Percentiles rank a stretch among this genome's conserved stretches.
Conservation (phyloP, 2,329 filamentous ascomycete species). For the Fusarium mangiferae region DNA sequence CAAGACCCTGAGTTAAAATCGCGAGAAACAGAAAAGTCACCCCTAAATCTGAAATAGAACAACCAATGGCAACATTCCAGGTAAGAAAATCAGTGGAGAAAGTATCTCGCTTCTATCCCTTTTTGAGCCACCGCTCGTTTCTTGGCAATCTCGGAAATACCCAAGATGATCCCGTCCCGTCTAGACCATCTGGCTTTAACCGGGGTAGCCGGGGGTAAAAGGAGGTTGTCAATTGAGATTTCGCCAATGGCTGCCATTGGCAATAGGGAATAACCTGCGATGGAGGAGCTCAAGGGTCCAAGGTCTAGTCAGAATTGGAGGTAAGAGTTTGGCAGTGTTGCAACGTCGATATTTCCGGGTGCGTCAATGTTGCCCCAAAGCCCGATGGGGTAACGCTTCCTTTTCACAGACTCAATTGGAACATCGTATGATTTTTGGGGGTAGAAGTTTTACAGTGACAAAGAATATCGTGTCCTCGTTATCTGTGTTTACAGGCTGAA, state of each 20-base stretch:
- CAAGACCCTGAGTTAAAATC: constrained; percentile 11
- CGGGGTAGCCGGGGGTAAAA: constrained; percentile 3
- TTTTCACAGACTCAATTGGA: background rate
- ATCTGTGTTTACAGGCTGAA: background rate
- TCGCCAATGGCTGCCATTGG: background rate
- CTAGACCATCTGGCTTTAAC: background rate
- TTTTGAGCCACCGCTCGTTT: constrained; percentile 1
- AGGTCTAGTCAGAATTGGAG: background rate
- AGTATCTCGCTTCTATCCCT: background rate
- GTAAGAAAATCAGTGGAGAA: constrained; percentile 1
- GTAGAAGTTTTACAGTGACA: background rate
- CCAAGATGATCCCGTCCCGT: background rate
- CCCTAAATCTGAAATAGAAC: constrained; percentile 11
- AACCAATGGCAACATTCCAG: constrained; percentile 3
- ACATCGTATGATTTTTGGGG: background rate
- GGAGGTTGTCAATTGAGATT: background rate
- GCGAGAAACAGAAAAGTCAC: constrained; percentile 8
- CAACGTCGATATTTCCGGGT: background rate
- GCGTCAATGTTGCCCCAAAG: background rate
- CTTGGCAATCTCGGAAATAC: constrained; percentile 25
- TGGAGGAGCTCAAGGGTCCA: background rate
- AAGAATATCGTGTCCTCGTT: background rate
- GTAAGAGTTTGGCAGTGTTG: background rate
- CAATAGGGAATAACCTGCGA: background rate
- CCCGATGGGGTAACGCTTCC: background rate